Evolutionary conservation across 169 alveolate species (phyloP).

Genomic region (Eimeria falciformis): DNA sequence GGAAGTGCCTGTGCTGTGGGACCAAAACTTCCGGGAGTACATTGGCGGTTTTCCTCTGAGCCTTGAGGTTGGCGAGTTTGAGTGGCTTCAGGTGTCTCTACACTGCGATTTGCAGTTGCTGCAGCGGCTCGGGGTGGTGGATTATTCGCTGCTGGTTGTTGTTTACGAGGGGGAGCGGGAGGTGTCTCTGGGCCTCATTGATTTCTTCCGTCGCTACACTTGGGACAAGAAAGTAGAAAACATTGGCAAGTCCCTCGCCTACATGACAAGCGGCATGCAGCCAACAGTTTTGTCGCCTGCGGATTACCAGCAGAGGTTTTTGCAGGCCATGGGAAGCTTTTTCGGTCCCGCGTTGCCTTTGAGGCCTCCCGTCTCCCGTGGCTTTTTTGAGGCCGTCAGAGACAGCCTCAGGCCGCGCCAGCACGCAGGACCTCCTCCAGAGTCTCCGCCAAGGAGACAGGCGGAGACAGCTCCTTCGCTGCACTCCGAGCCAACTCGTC

Average conservation of each 20-base stretch:
- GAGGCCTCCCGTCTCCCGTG: background rate
- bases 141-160: slow-evolving; percentile 76
- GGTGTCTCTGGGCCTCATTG: slow-evolving; percentile 50
- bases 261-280: slow-evolving; percentile 62
- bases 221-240: slow-evolving; percentile 78
- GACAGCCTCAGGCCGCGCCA: too few species aligned
- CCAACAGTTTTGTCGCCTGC: slow-evolving; percentile 76
- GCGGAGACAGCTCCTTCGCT: background rate
- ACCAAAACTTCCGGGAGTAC: slow-evolving; percentile 78
- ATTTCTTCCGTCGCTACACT: slow-evolving; percentile 74
- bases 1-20: slow-evolving; percentile 75
- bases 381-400: background rate
- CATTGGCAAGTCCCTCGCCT: slow-evolving; percentile 66
- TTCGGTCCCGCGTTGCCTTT: slow-evolving; percentile 53
- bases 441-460: background rate
- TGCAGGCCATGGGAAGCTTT: slow-evolving; percentile 28
- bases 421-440: too few species aligned
- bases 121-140: slow-evolving; percentile 72
- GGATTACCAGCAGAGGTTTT: slow-evolving; percentile 50
- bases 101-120: slow-evolving; percentile 64
- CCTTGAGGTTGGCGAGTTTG: background rate
- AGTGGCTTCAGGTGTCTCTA: slow-evolving; percentile 1
- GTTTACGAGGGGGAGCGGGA: slow-evolving; percentile 49
- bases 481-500: background rate
- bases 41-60: slow-evolving; percentile 69